A percentile compares a stretch with the other conserved stretches of the same genome.
Conservation (phyloP, 2,329 filamentous ascomycete genomes). For the Incumbomyces delicatus region DNA sequence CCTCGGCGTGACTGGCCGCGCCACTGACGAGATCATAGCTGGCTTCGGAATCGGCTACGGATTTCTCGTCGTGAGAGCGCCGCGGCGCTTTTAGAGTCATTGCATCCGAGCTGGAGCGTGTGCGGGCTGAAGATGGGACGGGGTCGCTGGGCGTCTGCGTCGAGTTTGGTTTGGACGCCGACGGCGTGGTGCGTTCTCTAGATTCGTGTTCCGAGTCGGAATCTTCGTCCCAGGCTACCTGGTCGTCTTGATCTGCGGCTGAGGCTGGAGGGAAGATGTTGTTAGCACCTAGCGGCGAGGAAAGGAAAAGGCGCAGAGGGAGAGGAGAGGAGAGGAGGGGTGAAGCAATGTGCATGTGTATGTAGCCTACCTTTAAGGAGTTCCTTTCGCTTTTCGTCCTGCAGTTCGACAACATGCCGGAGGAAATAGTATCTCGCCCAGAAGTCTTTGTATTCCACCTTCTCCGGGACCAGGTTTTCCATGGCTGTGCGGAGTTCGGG, state of each 20-base stretch:
- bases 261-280: conserved; percentile 26
- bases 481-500: conserved; percentile 76
- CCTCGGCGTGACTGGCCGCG: conserved; percentile 65
- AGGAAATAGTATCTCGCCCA: conserved; percentile 96
- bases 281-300: background rate
- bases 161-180: conserved; percentile 8
- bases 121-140: conserved; percentile 19
- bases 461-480: conserved; percentile 91
- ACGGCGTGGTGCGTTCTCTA: conserved; percentile 28
- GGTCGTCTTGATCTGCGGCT: conserved; percentile 60
- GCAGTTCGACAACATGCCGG: conserved; percentile 82
- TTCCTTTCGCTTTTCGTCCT: conserved; percentile 79
- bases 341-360: background rate
- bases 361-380: conserved; percentile 70
- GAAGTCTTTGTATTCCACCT: conserved; percentile 79
- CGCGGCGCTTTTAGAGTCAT: conserved; percentile 52
- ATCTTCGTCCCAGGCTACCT: conserved; percentile 62
- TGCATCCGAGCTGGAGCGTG: conserved; percentile 23
- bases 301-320: too few species aligned
- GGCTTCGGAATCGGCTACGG: conserved; percentile 83
- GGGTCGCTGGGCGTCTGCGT: conserved; percentile 15
- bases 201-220: conserved; percentile 47
- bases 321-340: too few species aligned
- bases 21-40: conserved; percentile 92
- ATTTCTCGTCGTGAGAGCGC: conserved; percentile 75